phyloP scores from a whole-genome alignment of 495 filamentous ascomycete species.

The Penicillium silybi region DNA sequence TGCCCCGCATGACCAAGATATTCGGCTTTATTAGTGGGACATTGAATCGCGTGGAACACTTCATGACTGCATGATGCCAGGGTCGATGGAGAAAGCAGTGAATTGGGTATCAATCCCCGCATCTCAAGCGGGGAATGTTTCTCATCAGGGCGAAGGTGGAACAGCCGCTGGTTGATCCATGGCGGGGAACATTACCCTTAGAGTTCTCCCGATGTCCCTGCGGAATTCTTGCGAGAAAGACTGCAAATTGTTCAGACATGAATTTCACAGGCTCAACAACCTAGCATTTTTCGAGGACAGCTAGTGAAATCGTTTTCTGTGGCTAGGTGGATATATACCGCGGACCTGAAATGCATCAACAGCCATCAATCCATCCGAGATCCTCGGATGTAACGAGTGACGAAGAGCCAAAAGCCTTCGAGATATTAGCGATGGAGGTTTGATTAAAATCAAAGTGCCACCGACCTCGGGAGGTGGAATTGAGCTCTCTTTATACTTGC shows the following conservation, averaged over 20 bases:
- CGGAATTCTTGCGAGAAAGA: no score
- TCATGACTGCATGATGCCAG: slow-evolving; percentile 4
- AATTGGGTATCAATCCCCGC: slow-evolving; percentile 18
- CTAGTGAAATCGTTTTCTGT: no score
- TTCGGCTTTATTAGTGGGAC: slow-evolving; percentile 3
- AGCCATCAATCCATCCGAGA: no score
- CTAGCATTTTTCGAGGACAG: no score
- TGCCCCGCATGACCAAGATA: slow-evolving; percentile 6
- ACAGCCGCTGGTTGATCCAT: background rate
- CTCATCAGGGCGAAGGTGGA: background rate
- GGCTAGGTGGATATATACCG: no score
- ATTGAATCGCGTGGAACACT: background rate
- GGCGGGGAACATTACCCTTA: slow-evolving; percentile 3
- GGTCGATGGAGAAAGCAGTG: background rate
- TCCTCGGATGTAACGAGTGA: no score
- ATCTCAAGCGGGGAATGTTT: background rate
- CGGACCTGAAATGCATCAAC: no score
- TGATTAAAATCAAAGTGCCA: no score
- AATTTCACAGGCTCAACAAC: background rate
- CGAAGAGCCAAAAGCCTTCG: no score
- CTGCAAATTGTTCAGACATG: background rate
- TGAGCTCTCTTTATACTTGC: background rate
- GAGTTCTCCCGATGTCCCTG: background rate
- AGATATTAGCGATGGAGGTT: no score
- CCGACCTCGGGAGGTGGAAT: background rate